Evolutionary conservation across 176 grass and related monocot species (phyloP).

Genomic region (Dactylis glomerata): DNA sequence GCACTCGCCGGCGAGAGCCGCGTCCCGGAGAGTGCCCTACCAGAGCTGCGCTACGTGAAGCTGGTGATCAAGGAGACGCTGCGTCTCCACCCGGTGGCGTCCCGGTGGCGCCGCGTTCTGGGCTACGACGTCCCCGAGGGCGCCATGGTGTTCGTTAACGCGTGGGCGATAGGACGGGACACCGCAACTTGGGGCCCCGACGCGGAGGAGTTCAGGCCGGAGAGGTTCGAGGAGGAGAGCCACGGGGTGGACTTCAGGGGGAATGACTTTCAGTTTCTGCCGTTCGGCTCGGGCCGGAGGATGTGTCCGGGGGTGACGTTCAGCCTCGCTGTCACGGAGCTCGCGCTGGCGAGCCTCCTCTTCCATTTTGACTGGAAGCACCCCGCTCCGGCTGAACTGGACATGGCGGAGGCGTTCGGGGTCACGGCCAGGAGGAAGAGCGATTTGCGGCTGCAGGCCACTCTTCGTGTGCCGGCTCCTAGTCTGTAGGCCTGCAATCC

Average conservation of each 20-base stretch:
- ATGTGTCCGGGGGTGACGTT: too few relatives aligned
- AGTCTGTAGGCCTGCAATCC: neutral
- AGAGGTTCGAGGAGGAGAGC: too few relatives aligned
- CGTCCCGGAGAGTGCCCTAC: too few relatives aligned
- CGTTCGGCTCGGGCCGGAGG: conserved; percentile 31
- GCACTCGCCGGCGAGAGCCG: too few relatives aligned
- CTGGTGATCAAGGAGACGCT: too few relatives aligned
- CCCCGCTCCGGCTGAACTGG: conserved; percentile 7
- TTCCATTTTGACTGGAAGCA: conserved; percentile 42
- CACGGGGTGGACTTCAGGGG: conserved; percentile 21
- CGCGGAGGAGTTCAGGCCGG: neutral
- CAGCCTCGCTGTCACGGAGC: conserved; percentile 25
- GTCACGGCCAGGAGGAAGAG: neutral
- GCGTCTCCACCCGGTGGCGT: too few relatives aligned
- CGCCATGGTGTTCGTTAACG: too few relatives aligned
- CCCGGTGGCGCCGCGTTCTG: too few relatives aligned
- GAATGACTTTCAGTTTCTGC: conserved; percentile 11
- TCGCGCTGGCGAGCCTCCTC: conserved; percentile 28
- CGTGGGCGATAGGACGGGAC: too few relatives aligned
- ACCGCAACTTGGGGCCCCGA: too few relatives aligned
- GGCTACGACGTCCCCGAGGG: too few relatives aligned
- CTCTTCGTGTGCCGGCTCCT: neutral
- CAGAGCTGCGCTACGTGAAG: too few relatives aligned
- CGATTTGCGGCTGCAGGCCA: neutral
- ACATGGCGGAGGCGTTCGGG: conserved; percentile 25